Evolutionary conservation across 2,329 filamentous ascomycete genomes (phyloP).

Genomic region (Fusarium irregulare): DNA sequence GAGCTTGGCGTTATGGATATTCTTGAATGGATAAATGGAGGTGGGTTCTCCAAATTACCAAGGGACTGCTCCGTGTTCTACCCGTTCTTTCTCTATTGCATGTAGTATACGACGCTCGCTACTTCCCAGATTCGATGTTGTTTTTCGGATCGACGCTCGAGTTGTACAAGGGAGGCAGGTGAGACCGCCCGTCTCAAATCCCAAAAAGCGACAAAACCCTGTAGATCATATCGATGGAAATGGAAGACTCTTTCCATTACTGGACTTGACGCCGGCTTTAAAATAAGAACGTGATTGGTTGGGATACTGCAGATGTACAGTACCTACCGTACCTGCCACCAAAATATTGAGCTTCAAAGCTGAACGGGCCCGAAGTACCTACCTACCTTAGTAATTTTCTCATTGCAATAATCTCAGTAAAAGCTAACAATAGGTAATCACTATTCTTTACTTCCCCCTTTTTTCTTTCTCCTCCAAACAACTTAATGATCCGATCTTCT

Average conservation of each 20-base stretch:
- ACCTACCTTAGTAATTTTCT: not conserved
- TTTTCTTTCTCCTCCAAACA: not conserved
- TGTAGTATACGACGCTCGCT: not conserved
- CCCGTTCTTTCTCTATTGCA: not conserved
- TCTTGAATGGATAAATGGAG: not conserved
- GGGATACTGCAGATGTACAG: not conserved
- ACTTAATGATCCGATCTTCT: not conserved
- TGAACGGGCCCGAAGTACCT: not conserved
- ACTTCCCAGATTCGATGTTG: constrained; percentile 3
- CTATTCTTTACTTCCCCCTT: not conserved
- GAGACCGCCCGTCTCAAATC: constrained; percentile 8
- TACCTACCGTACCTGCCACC: not conserved
- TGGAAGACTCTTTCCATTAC: constrained; percentile 35
- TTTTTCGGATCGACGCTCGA: constrained; percentile 27
- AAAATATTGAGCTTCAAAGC: not conserved
- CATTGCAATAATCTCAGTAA: not conserved
- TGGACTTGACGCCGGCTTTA: constrained; percentile 19
- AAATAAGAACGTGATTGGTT: constrained; percentile 17
- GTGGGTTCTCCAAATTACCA: not conserved
- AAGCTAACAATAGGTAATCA: not conserved
- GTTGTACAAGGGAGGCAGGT: constrained; percentile 37
- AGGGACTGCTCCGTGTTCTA: not conserved
- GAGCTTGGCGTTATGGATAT: constrained; percentile 4
- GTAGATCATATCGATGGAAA: constrained; percentile 34
- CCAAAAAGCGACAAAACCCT: constrained; percentile 38